Evolutionary conservation across 2,329 filamentous ascomycete genomes (phyloP).

Genomic region (Neospermospora avenae): DNA sequence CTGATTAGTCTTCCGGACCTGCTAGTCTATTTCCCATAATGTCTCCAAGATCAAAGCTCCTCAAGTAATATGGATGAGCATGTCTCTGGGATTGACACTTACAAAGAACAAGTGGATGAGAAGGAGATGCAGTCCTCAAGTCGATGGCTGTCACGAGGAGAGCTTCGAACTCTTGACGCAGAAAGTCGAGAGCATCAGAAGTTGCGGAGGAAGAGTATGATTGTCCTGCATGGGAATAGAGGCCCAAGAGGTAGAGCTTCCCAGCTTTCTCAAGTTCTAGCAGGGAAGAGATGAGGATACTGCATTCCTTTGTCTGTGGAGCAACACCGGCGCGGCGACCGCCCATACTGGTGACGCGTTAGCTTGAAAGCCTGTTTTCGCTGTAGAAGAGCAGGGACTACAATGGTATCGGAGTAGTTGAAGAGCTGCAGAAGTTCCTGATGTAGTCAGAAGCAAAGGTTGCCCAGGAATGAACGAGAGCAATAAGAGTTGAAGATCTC

Average conservation of each 20-base stretch:
- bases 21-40: too few relatives aligned
- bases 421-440: too few relatives aligned
- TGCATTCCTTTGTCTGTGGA: conserved; percentile 46
- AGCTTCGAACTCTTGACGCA: conserved; percentile 58
- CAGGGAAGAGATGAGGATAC: conserved; percentile 44
- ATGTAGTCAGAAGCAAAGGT: too few relatives aligned
- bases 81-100: not conserved
- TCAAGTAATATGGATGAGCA: not conserved
- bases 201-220: conserved; percentile 59
- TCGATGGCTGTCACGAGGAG: conserved; percentile 45
- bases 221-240: conserved; percentile 73
- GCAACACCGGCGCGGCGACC: conserved; percentile 66
- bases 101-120: conserved; percentile 37
- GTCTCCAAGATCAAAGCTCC: too few relatives aligned
- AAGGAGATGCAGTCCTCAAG: conserved; percentile 27
- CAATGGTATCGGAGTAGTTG: too few relatives aligned
- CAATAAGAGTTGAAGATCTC: too few relatives aligned
- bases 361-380: not conserved
- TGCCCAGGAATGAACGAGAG: too few relatives aligned
- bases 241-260: conserved; percentile 50
- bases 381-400: not conserved
- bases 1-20: not conserved
- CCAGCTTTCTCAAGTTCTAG: conserved; percentile 43
- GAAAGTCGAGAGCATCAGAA: conserved; percentile 54
- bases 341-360: conserved; percentile 53